Evolutionary conservation across 345 rosid species (phyloP).

Genomic region (Lagerstroemia speciosa): DNA sequence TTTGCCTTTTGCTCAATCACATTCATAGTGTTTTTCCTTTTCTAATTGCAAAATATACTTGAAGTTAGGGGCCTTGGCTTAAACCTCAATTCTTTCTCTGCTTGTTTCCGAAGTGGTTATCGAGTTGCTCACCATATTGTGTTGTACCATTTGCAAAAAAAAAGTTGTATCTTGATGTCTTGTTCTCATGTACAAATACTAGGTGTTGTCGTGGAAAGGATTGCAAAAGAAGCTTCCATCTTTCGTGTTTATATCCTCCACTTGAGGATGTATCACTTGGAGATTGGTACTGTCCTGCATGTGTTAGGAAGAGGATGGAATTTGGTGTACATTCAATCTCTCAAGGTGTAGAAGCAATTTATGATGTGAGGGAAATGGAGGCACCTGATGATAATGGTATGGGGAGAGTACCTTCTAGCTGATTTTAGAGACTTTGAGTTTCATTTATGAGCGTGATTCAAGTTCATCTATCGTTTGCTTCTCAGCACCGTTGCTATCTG

Average conservation of each 20-base stretch:
- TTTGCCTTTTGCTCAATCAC: neutral
- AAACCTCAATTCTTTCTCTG: neutral
- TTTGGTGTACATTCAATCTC: conserved; percentile 36
- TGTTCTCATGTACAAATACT: neutral
- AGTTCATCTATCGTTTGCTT: conserved; percentile 1
- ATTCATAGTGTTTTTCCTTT: neutral
- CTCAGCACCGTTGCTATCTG: neutral
- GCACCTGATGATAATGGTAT: conserved; percentile 29
- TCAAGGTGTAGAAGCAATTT: conserved; percentile 41
- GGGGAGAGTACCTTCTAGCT: neutral
- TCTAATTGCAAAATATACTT: neutral
- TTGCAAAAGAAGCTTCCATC: conserved; percentile 39
- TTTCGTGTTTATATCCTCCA: conserved; percentile 39
- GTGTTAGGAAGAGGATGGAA: conserved; percentile 35
- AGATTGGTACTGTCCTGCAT: conserved; percentile 40
- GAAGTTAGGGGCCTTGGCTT: neutral
- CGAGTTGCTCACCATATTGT: neutral
- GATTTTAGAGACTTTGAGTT: neutral
- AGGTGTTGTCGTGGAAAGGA: conserved; percentile 48
- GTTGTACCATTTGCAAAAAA: neutral
- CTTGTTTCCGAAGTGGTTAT: neutral
- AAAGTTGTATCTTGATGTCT: neutral
- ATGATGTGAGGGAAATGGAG: conserved; percentile 35
- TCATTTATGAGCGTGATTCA: neutral
- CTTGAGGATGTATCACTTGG: conserved; percentile 30